phyloP scores from a whole-genome alignment of 2,329 filamentous ascomycete species.

The Lachnellula cervina region DNA sequence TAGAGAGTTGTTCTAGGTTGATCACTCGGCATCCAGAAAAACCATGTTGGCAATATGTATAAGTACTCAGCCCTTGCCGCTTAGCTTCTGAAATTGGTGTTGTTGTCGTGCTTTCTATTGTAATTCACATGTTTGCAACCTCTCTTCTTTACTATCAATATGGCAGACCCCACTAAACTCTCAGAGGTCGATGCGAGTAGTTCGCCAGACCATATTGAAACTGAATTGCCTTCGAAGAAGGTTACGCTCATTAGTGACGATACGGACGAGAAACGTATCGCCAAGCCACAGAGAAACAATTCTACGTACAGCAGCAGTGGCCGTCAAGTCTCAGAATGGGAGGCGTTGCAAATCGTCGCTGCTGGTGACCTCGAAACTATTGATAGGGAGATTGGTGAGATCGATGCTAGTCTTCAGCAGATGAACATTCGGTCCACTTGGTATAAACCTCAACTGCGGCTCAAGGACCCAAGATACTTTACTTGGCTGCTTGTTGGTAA shows the following conservation, averaged over 20 bases:
- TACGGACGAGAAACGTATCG: conserved; percentile 14
- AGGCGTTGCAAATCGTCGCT: conserved; percentile 29
- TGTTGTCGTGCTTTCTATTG: not conserved
- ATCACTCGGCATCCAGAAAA: not conserved
- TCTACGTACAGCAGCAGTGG: not conserved
- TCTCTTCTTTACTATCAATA: not conserved
- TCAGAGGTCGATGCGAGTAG: conserved; percentile 11
- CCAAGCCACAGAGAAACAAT: not conserved
- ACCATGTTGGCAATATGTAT: not conserved
- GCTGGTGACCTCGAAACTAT: conserved; percentile 28
- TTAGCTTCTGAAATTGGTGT: not conserved
- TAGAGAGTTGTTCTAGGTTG: not conserved
- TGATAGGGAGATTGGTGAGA: conserved; percentile 31
- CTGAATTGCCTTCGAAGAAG: conserved; percentile 3
- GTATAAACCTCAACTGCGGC: conserved; percentile 47
- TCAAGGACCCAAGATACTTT: conserved; percentile 59
- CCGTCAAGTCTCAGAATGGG: conserved; percentile 24
- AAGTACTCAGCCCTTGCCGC: not conserved
- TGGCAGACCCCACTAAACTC: conserved; percentile 13
- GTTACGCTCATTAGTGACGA: not conserved
- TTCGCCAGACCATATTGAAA: conserved; percentile 13
- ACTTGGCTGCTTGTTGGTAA: conserved; percentile 38
- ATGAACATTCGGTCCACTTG: conserved; percentile 23
- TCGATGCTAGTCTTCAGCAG: conserved; percentile 29
- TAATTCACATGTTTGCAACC: not conserved